Evolutionary conservation across 352 stramenopile genomes (phyloP).

Genomic region (Phytophthora foliorum): DNA sequence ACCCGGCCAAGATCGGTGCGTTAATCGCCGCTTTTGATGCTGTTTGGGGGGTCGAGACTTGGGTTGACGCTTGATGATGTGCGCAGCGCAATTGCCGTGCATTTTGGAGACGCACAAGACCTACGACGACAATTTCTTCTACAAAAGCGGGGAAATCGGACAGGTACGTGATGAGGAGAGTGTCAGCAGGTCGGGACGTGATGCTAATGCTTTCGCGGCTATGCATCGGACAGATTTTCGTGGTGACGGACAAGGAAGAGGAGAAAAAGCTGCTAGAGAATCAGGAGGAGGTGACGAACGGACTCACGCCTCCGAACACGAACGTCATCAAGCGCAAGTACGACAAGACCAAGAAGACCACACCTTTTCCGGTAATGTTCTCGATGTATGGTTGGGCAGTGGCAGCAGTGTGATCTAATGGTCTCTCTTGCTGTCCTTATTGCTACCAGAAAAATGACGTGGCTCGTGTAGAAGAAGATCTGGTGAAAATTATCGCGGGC

Average conservation of each 20-base stretch:
- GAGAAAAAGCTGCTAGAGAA: constrained; percentile 71
- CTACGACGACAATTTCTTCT: constrained; percentile 91
- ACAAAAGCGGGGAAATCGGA: constrained; percentile 90
- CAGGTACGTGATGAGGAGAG: constrained; percentile 47
- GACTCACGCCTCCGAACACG: constrained; percentile 86
- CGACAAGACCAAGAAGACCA: constrained; percentile 88
- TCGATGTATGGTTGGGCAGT: neutral
- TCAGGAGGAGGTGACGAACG: constrained; percentile 73
- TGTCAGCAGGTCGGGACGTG: neutral
- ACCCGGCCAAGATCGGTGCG: constrained; percentile 83
- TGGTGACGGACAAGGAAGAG: constrained; percentile 85
- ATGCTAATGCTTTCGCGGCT: neutral
- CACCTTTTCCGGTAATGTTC: constrained; percentile 69
- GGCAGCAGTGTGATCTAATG: neutral
- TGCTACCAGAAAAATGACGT: constrained; percentile 79
- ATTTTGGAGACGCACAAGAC: constrained; percentile 93
- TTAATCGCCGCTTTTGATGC: constrained; percentile 48
- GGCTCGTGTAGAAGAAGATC: constrained; percentile 81
- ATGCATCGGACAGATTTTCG: constrained; percentile 69
- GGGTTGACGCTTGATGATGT: constrained; percentile 8
- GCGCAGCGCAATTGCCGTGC: constrained; percentile 79
- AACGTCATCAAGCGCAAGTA: constrained; percentile 92
- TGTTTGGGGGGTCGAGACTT: neutral
- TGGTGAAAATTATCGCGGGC: constrained; percentile 84
- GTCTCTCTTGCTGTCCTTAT: neutral